Evolutionary conservation across 495 filamentous ascomycete genomes (phyloP).

Genomic region (Parmelia sp.): DNA sequence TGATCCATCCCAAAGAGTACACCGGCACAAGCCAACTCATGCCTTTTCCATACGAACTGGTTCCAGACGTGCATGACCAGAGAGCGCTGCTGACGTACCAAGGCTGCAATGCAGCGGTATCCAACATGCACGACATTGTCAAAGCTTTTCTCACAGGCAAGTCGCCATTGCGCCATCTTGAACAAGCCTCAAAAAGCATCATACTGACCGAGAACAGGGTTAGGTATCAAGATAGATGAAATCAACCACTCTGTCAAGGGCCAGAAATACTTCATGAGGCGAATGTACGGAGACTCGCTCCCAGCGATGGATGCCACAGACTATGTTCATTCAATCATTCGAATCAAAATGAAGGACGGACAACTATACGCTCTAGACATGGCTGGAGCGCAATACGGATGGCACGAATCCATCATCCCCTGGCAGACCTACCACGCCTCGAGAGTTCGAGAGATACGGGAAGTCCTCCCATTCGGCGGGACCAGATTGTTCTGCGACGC

Average conservation of each 20-base stretch:
- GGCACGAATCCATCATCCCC: background rate
- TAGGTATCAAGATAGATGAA: background rate
- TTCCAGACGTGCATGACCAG: background rate
- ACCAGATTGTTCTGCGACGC: background rate
- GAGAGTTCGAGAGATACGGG: background rate
- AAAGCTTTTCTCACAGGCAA: background rate
- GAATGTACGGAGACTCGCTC: background rate
- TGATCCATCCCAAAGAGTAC: background rate
- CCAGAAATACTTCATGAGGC: background rate
- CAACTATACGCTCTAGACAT: background rate
- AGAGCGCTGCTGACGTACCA: background rate
- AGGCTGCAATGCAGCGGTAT: background rate
- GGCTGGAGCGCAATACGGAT: conserved; percentile 9
- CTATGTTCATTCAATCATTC: background rate
- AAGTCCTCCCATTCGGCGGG: background rate
- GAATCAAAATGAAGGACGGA: background rate
- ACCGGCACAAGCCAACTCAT: background rate
- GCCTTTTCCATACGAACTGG: background rate
- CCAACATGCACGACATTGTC: background rate
- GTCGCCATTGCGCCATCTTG: too few species aligned
- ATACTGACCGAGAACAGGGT: background rate
- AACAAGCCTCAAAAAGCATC: too few species aligned
- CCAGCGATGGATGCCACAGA: background rate
- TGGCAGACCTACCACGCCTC: background rate
- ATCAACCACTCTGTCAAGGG: background rate